Percentiles rank a stretch among this genome's conserved stretches.
Conservation (phyloP, 805 yeast genomes). For the Kodamaea fukazawae region DNA sequence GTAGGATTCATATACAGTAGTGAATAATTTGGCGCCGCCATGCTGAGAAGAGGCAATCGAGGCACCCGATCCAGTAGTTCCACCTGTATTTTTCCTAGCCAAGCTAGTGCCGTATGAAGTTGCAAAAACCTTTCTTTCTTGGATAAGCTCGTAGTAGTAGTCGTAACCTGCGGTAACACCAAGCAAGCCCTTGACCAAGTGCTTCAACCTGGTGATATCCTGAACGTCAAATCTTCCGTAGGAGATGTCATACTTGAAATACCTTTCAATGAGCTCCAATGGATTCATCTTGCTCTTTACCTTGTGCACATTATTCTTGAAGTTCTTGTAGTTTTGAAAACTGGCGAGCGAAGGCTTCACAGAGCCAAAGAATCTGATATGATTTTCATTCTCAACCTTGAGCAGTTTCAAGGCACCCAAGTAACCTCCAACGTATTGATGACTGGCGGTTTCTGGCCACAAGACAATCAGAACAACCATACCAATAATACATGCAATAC, state of each 20-base stretch:
- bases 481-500: constrained; percentile 21
- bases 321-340: constrained; percentile 23
- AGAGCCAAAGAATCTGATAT: constrained; percentile 21
- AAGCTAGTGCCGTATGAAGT: background rate
- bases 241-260: constrained; percentile 23
- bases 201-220: constrained; percentile 25
- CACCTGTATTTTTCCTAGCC: constrained; percentile 1
- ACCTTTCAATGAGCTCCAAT: constrained; percentile 19
- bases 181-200: constrained; percentile 21
- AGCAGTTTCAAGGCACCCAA: constrained; percentile 15
- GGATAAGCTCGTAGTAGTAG: constrained; percentile 26
- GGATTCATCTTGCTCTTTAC: constrained; percentile 18
- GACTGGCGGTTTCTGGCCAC: constrained; percentile 29
- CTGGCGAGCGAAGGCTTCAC: constrained; percentile 26
- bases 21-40: constrained; percentile 22
- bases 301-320: constrained; percentile 16
- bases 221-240: constrained; percentile 27
- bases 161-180: constrained; percentile 23
- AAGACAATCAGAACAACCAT: constrained; percentile 18
- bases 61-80: background rate
- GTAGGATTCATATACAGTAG: constrained; percentile 27
- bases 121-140: constrained; percentile 23
- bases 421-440: constrained; percentile 19
- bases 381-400: constrained; percentile 16
- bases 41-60: background rate